A percentile compares a stretch with the other conserved stretches of the same genome.
phyloP scores from a whole-genome alignment of 1,284 basidiomycete species.

The Afroboletus lepidellus region DNA sequence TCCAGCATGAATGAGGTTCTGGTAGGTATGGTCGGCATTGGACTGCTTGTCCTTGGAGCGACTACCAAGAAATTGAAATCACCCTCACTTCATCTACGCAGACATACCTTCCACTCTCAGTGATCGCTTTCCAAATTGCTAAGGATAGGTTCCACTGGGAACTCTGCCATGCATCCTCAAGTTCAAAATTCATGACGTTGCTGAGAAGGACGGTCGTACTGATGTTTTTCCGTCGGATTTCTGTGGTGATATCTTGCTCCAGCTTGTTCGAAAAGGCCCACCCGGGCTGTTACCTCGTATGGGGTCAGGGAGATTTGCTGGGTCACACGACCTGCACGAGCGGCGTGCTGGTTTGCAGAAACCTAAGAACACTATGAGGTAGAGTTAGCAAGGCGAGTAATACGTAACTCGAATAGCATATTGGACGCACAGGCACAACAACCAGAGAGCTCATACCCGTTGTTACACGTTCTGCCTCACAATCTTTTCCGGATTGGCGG shows the following conservation, averaged over 20 bases:
- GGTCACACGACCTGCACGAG: slow-evolving; percentile 94
- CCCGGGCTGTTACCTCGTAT: too few species aligned
- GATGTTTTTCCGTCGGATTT: slow-evolving; percentile 97
- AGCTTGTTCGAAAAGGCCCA: slow-evolving; percentile 95
- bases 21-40: slow-evolving; percentile 93
- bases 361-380: slow-evolving; percentile 82
- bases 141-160: slow-evolving; percentile 98
- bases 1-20: slow-evolving; percentile 94
- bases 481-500: slow-evolving; percentile 96
- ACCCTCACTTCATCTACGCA: slow-evolving; percentile 89
- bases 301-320: slow-evolving; percentile 95
- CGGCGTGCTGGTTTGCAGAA: slow-evolving; percentile 95
- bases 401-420: not conserved
- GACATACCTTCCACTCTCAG: slow-evolving; percentile 90
- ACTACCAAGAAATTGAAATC: not conserved
- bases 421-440: slow-evolving; percentile 78
- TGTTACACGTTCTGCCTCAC: slow-evolving; percentile 97
- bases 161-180: slow-evolving; percentile 98
- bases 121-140: slow-evolving; percentile 95
- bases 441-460: slow-evolving; percentile 96
- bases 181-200: slow-evolving; percentile 95
- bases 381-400: slow-evolving; percentile 11
- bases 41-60: slow-evolving; percentile 96
- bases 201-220: slow-evolving; percentile 96
- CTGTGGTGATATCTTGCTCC: slow-evolving; percentile 95